Percentiles rank a stretch among this genome's conserved stretches.
phyloP scores from a whole-genome alignment of 2,329 filamentous ascomycete species.

The Colletotrichum sp. region DNA sequence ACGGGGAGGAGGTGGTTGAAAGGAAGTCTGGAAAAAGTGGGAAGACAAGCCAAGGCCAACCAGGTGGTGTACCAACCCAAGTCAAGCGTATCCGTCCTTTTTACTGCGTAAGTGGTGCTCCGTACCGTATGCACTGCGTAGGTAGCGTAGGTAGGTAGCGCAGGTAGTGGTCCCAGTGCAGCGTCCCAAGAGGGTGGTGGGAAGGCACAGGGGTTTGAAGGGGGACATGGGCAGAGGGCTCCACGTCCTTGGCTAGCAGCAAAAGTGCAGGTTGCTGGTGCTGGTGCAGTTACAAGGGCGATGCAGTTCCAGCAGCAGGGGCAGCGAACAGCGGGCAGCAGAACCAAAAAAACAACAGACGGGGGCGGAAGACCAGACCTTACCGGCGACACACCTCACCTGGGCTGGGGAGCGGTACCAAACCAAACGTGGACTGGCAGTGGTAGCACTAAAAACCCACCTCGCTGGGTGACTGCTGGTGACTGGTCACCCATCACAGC shows the following conservation, averaged over 20 bases:
- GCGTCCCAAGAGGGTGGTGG: neutral
- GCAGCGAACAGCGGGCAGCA: neutral
- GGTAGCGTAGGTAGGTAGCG: neutral
- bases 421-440: constrained; percentile 16
- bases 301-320: neutral
- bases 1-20: constrained; percentile 18
- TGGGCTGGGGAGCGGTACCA: neutral
- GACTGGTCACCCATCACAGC: constrained; percentile 10
- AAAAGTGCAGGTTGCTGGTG: neutral
- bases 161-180: neutral
- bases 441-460: constrained; percentile 20
- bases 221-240: neutral
- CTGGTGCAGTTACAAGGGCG: neutral
- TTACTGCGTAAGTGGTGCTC: neutral
- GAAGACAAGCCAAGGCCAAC: constrained; percentile 1
- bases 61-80: neutral
- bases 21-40: constrained; percentile 16
- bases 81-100: neutral
- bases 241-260: neutral
- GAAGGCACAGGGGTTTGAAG: neutral
- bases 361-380: neutral
- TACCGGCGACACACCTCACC: neutral
- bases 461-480: constrained; percentile 5
- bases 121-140: neutral
- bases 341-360: neutral